Evolutionary conservation across 805 yeast genomes (phyloP).

Genomic region (Schwanniomyces pseudopolymorphus): DNA sequence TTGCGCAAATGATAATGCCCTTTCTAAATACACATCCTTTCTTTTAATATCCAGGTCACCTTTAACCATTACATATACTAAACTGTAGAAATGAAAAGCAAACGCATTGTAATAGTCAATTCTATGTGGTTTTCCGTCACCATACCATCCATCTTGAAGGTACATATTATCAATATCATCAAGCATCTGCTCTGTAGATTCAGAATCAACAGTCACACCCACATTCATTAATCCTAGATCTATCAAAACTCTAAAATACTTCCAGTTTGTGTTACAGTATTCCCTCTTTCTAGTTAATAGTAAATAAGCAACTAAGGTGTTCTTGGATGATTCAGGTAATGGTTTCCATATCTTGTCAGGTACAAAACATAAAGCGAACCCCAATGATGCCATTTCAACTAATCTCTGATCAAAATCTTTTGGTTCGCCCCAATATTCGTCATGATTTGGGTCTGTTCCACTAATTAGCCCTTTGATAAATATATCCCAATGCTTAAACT

Average conservation of each 20-base stretch:
- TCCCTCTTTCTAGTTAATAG: conserved; percentile 12
- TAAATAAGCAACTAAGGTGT: conserved; percentile 15
- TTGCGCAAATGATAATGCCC: conserved; percentile 20
- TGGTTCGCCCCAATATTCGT: conserved; percentile 25
- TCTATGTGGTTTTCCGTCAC: conserved; percentile 21
- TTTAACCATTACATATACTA: conserved; percentile 14
- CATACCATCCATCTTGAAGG: conserved; percentile 28
- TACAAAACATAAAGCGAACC: conserved; percentile 19
- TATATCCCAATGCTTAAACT: conserved; percentile 20
- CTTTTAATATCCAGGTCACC: conserved; percentile 13
- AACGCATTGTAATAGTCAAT: conserved; percentile 29
- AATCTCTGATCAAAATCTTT: conserved; percentile 19
- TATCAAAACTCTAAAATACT: conserved; percentile 24
- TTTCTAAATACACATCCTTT: conserved; percentile 10
- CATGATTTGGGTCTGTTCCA: conserved; percentile 24
- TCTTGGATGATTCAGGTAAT: conserved; percentile 13
- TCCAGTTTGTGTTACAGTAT: conserved; percentile 23
- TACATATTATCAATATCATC: conserved; percentile 19
- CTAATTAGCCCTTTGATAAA: conserved; percentile 20
- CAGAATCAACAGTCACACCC: conserved; percentile 13
- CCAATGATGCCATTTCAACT: conserved; percentile 29
- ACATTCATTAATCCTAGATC: conserved; percentile 22
- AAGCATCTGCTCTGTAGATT: conserved; percentile 13
- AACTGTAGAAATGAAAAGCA: conserved; percentile 28
- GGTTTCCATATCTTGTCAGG: conserved; percentile 28